Evolutionary conservation across 2,329 filamentous ascomycete genomes (phyloP), one percentile per base, ranked within the genome.

Genomic region (Cytospora schulzeri): DNA sequence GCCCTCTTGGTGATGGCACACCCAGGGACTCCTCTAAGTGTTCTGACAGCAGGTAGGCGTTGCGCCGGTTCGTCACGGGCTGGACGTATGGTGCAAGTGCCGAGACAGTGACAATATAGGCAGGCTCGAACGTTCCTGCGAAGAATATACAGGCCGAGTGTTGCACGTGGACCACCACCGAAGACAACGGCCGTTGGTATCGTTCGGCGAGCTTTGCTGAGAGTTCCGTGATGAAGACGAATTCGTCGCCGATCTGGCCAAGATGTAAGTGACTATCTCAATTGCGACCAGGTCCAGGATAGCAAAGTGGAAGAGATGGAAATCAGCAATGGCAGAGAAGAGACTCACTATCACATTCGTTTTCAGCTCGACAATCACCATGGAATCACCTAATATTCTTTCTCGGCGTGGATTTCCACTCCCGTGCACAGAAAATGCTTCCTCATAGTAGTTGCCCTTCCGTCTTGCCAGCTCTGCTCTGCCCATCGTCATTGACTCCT

Each of bases 51-150:
- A 96, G 77, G n/a, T 84, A 82, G 1, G 91, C 87, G 74, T 94
- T 95, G 67, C 92, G 87, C 74, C 91, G 90, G 78, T 97, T 97
- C 60, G 87, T 91, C 4, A 87, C 84, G 0, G 91, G 86, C 66
- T 89, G 88, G 64, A 95, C 79, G 68, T 91, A 84, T 14, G 81
- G 81, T 1, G 90, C 83, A 12, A 95, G 80, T 0, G 91, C 88
- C 41, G 85, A 88, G 65, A 97, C 85, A 38, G 86, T 89, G 71
- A 96, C 80, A 66, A 88, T 84, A 73, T 97, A 97, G 24, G 91
- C 91, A 4, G 91, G 90, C 58, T 93, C 89, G 68, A 91, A 90
- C 6, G 87, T 88, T 41, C 88, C 90, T 2, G 86, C 90, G 66
- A 94, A 89, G 62, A 92, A 80, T 70, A 97, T 85, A 72, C 89